Evolutionary conservation across 2,329 filamentous ascomycete species (phyloP), one percentile per base, ranked within the genome.

Genomic region (Leptographium radiaticola): DNA sequence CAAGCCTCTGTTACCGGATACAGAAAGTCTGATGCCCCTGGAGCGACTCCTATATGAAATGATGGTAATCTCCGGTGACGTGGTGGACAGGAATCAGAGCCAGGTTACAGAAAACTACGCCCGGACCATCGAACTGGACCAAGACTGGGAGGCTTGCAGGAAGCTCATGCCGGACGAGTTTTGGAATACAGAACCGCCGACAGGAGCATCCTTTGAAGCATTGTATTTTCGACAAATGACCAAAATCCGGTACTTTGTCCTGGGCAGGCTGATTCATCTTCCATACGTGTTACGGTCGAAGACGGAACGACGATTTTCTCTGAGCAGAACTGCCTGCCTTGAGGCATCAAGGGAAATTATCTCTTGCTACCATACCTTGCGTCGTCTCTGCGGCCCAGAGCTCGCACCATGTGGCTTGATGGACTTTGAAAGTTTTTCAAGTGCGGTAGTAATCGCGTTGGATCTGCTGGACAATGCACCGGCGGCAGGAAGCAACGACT

Each of bases 91-190:
- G 16, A 47, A 57, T 42, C 55, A 57, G 44, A n/a, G 16, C 8
- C 18, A 38, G 16, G 42, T 40, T 36, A 36, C 40, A 42, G 44
- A 45, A 49, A 45, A 66, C 7, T 67, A 74, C 42, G 63, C 67
- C 6, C 57, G 59, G 38, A 72, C 72, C 0, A 52, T 73, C 2
- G 58, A 63, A 50, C 60, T 76, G 16, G 70, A 73, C 33, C 65
- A 70, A 57, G 66, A 73, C 39, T 59, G 73, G 42, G 62, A 67
- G 40, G 63, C 46, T 7, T 43, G 40, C 30, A 38, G 36, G 20
- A 44, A 34, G 10, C 7, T 51, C 10, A 55, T 57, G 53, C 55
- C 55, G 4, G 18, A 20, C 1, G 53, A 43, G 7, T 57, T 57
- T 38, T 57, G 56, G 56, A 9, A 33, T 3, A 18, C 33, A n/a